Percentiles rank a stretch among this genome's conserved stretches.
Evolutionary conservation across 257 asterid species (phyloP).

Genomic region (Nicotiana paniculata): DNA sequence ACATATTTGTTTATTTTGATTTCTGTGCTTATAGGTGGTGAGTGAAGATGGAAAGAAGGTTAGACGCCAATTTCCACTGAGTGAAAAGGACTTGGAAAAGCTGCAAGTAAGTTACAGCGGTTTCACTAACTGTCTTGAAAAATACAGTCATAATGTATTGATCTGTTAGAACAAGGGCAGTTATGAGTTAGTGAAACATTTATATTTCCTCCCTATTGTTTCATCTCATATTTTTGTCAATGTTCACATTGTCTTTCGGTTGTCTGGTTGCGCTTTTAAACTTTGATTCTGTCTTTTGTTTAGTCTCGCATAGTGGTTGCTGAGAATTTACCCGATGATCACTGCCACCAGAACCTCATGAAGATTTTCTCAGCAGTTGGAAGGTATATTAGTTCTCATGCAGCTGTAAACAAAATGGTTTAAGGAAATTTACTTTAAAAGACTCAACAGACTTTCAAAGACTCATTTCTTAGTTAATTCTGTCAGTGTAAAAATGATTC

Average conservation of each 20-base stretch:
- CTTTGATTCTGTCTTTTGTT: neutral
- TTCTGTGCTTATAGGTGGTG: conserved; percentile 43
- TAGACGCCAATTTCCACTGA: conserved; percentile 57
- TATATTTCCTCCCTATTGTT: neutral
- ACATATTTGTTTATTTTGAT: neutral
- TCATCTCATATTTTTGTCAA: neutral
- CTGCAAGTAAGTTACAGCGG: conserved; percentile 50
- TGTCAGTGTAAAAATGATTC: conserved; percentile 78
- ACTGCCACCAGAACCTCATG: conserved; percentile 88
- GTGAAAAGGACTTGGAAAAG: conserved; percentile 77
- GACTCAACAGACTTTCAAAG: neutral
- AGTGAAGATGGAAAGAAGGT: conserved; percentile 85
- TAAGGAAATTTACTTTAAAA: neutral
- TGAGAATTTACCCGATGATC: conserved; percentile 88
- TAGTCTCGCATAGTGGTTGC: conserved; percentile 80
- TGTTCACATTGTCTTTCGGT: neutral
- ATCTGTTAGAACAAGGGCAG: neutral
- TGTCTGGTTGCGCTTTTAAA: neutral
- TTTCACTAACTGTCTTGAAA: neutral
- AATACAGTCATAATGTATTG: neutral
- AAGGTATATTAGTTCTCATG: conserved; percentile 37
- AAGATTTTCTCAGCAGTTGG: conserved; percentile 78
- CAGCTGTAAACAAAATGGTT: neutral
- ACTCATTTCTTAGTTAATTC: neutral
- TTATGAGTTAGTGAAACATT: neutral